Percentiles rank a stretch among this genome's conserved stretches.
Conservation (phyloP, 257 asterid genomes). For the Solanum acaule region DNA sequence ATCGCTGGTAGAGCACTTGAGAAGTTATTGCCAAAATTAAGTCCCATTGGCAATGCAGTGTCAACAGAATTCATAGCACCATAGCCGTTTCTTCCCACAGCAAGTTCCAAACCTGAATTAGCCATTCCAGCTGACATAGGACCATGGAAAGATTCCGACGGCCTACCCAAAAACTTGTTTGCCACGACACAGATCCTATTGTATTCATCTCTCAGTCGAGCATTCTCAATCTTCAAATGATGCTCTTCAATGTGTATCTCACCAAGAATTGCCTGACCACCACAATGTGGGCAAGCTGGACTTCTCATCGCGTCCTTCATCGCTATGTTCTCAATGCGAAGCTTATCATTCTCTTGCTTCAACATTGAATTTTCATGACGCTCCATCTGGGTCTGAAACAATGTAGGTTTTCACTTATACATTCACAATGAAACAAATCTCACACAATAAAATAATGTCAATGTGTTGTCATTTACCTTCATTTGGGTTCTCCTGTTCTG, state of each 20-base stretch:
- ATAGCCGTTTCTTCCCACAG: conserved; percentile 45
- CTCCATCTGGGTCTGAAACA: conserved; percentile 61
- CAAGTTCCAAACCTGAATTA: conserved; percentile 44
- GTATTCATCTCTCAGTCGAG: conserved; percentile 59
- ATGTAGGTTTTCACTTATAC: conserved; percentile 1
- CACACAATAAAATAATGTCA: not conserved
- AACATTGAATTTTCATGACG: conserved; percentile 69
- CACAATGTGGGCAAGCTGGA: conserved; percentile 63
- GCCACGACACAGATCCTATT: conserved; percentile 35
- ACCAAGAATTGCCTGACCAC: conserved; percentile 54
- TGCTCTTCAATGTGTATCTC: conserved; percentile 50
- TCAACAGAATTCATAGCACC: conserved; percentile 29
- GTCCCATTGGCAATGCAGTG: conserved; percentile 34
- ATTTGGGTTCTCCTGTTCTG: conserved; percentile 87
- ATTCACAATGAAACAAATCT: not conserved
- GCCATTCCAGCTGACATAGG: conserved; percentile 16
- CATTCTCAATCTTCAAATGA: conserved; percentile 67
- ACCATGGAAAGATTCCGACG: conserved; percentile 7
- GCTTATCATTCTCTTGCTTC: conserved; percentile 72
- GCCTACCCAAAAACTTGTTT: conserved; percentile 45
- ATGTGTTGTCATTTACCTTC: conserved; percentile 42
- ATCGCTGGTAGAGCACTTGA: conserved; percentile 19
- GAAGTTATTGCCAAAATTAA: conserved; percentile 34
- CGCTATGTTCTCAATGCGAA: conserved; percentile 58
- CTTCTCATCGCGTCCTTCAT: conserved; percentile 62